Evolutionary conservation across 768 basidiomycete genomes (phyloP).

Genomic region (Mycena rebaudengoi): DNA sequence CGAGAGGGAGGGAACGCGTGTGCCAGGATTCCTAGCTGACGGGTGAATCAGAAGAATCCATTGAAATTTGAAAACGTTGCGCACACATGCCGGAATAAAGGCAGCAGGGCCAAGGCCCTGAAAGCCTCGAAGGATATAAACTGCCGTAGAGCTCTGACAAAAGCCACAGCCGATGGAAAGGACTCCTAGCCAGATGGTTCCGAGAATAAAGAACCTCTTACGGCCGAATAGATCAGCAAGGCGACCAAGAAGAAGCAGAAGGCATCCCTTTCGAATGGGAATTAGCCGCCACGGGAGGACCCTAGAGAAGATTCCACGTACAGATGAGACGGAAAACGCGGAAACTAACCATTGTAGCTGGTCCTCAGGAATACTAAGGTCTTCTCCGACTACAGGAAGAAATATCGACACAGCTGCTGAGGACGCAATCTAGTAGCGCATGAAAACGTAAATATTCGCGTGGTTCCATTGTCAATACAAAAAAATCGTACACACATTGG

Average conservation of each 20-base stretch:
- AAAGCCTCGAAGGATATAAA: conserved; percentile 67
- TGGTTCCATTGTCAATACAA: neutral
- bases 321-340: conserved; percentile 58
- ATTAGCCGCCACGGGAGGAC: too few relatives aligned
- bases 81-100: conserved; percentile 62
- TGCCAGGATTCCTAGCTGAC: conserved; percentile 70
- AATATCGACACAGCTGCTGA: conserved; percentile 41
- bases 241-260: conserved; percentile 67
- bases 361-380: conserved; percentile 49
- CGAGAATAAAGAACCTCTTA: conserved; percentile 60
- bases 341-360: conserved; percentile 59
- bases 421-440: conserved; percentile 36
- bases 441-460: too few relatives aligned
- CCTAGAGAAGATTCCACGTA: conserved; percentile 33
- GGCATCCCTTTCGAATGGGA: conserved; percentile 55
- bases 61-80: conserved; percentile 29
- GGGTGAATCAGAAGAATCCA: neutral
- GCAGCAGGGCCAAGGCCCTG: conserved; percentile 72
- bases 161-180: conserved; percentile 64
- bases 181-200: conserved; percentile 50
- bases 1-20: conserved; percentile 61
- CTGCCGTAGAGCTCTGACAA: conserved; percentile 51
- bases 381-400: conserved; percentile 41
- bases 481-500: conserved; percentile 37
- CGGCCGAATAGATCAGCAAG: conserved; percentile 71